These are phyloP conservation scores for Pythium sp. DNA, from an alignment of 352 stramenopile species.

Conservation along the genomic window DNA sequence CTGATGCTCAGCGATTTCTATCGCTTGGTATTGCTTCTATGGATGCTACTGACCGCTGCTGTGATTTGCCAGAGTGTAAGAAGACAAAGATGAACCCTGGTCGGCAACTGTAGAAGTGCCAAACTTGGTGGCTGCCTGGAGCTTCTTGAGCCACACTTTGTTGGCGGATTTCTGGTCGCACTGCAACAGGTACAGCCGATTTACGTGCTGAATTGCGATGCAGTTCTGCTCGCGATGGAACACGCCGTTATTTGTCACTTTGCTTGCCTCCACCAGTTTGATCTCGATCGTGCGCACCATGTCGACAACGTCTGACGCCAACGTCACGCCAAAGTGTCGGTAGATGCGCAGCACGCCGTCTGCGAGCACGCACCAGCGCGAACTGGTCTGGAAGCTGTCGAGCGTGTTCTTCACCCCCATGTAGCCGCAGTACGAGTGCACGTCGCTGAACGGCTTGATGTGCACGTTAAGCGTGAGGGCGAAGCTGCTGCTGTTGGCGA, in stretches of 20 bases:
- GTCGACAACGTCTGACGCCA: conserved; percentile 56
- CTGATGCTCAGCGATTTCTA: too few relatives aligned
- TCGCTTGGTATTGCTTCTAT: not conserved
- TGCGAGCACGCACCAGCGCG: conserved; percentile 70
- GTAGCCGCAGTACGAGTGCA: conserved; percentile 59
- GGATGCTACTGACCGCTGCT: not conserved
- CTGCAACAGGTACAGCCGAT: conserved; percentile 51
- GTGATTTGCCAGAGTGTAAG: not conserved
- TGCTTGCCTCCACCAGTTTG: conserved; percentile 35
- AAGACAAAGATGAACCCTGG: too few relatives aligned
- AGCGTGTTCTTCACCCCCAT: conserved; percentile 64
- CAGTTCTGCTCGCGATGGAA: conserved; percentile 29
- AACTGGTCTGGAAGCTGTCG: conserved; percentile 55
- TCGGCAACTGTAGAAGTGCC: conserved; percentile 4
- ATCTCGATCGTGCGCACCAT: conserved; percentile 50
- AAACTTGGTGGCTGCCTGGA: conserved; percentile 45
- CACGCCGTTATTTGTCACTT: conserved; percentile 11
- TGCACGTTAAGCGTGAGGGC: conserved; percentile 38
- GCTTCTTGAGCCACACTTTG: conserved; percentile 64
- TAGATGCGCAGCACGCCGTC: conserved; percentile 65
- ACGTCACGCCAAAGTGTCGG: conserved; percentile 67
- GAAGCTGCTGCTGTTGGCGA: conserved; percentile 16
- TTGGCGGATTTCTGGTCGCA: conserved; percentile 41
- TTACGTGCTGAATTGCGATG: conserved; percentile 42
- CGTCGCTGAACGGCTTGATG: conserved; percentile 46